Base-by-base conservation (phyloP, 2,329 filamentous ascomycete genomes). In the Emydomyces testavorans region DNA sequence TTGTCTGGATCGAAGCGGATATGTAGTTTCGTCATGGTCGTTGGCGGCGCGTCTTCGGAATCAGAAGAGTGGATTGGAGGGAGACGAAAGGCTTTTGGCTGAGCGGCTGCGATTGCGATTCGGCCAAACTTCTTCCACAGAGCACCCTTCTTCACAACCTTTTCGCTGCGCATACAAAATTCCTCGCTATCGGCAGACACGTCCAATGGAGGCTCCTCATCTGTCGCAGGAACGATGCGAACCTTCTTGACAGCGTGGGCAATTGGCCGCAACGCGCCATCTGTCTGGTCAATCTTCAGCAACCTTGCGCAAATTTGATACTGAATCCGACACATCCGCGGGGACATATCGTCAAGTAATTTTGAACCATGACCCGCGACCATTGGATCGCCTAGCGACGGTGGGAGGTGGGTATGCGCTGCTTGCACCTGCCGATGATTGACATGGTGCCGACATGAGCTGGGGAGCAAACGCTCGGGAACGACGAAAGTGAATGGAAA, bases 401-500 rank as follows among this genome's bases (percentile, higher is more conserved):
- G 80, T 1, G 80, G 80, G 0, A 82, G 67, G 54, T 72, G 65
- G 1, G 77, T 65, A 59, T 83, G 80, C 1, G 70, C 71, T 18
- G 72, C 66, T 46, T 72, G 69, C 46, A 82, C 65, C 31, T 74
- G 68, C 21, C 69, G 63, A 51, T 74, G 73, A 20, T 65, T 66
- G 15, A 71, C 68, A 32, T 59, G 56, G 62, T 83, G 79, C 15
- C 65, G 66, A 63, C 80, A 83, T 38, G 75, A 63, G 52, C 73
- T 72, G 4, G 78, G 78, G 0, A 83, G 71, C 3, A 83, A 64
- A 15, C 73, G 72, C 28, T 74, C 67, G 0, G 80, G 80, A 1
- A 83, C 69, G 48, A 78, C 76, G 57, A 83, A 83, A 21, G 71
- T 72, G 59, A 83, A 83, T 1, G 77, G 75, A 50, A 82, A 78